A percentile compares a stretch with the other conserved stretches of the same genome.
Conservation (phyloP, 306 rosid genomes). For the Acacia crassicarpa region DNA sequence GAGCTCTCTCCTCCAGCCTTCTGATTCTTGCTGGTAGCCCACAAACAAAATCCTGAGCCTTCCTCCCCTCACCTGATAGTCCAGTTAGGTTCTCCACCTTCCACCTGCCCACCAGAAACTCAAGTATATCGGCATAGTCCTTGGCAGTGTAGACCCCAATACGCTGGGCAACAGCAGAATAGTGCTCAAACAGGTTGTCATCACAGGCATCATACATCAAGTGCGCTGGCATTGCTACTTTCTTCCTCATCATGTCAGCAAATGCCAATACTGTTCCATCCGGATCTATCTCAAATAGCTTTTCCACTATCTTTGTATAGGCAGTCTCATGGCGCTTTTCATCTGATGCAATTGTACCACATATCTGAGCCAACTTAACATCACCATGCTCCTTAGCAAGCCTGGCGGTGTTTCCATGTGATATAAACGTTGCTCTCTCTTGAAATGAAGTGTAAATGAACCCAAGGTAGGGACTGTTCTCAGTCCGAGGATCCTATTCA, state of each 20-base stretch:
- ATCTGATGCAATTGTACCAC: constrained; percentile 67
- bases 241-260: constrained; percentile 77
- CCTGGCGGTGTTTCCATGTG: constrained; percentile 76
- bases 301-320: constrained; percentile 64
- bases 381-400: constrained; percentile 64
- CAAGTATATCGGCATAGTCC: constrained; percentile 69
- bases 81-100: constrained; percentile 52
- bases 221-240: constrained; percentile 68
- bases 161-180: constrained; percentile 63
- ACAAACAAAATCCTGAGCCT: constrained; percentile 66
- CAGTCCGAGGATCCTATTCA: constrained; percentile 60
- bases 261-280: constrained; percentile 57
- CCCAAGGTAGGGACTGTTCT: constrained; percentile 66
- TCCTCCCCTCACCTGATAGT: constrained; percentile 53
- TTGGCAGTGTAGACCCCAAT: constrained; percentile 65
- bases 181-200: constrained; percentile 56
- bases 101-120: constrained; percentile 68
- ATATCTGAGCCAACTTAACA: constrained; percentile 64
- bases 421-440: constrained; percentile 68
- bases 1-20: constrained; percentile 67
- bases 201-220: constrained; percentile 67
- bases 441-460: constrained; percentile 72
- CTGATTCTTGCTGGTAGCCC: constrained; percentile 60
- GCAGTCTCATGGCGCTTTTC: constrained; percentile 77
- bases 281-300: constrained; percentile 68